Evolutionary conservation across 805 yeast species (phyloP), one percentile per base, ranked within the genome.

Genomic region (Jamesozyma piceae): DNA sequence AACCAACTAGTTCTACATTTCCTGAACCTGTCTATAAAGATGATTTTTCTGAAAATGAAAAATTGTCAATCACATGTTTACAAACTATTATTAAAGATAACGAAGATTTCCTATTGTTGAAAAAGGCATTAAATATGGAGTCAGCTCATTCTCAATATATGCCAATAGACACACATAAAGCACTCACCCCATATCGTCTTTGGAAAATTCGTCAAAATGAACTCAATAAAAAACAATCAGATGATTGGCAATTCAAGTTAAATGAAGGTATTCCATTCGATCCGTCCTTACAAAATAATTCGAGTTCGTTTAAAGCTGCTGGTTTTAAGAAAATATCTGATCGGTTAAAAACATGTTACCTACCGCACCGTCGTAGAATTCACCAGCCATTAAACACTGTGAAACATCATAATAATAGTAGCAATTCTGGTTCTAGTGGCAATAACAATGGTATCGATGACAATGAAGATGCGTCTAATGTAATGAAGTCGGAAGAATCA

Each of bases 261-360:
- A 59, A 58, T 35, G 65, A 61, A 15, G 43, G 46, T 22, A 44
- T 50, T 15, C 43, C 54, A 3, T 47, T 54, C 21, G 58, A 58
- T 24, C 49, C 60, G 1, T 15, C 38, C 1, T 51, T 73, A 35
- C 69, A 65, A 27, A 75, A 73, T 41, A 43, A 49, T 0, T 65
- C 80, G 0, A 85, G 88, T 1, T 71, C 84, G 1, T 82, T 82
- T 53, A 74, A 76, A 53, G 78, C 88, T 30, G 77, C 80, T 43
- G 95, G 95, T 0, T 85, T 80, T 57, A 62, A 65, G 37, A 83
- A 82, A 58, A 78, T 86, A 31, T 74, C 82, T 0, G 95, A 88
- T 49, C 69, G 75, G 0, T 71, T 78, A 35, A 89, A 89, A 58
- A 67, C 75, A 13, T 82, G 77, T 45, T 89, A 86, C 56, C 66